A percentile compares a stretch with the other conserved stretches of the same genome.
phyloP scores from a whole-genome alignment of 495 filamentous ascomycete genomes.

The Astrothelium macrocarpum region DNA sequence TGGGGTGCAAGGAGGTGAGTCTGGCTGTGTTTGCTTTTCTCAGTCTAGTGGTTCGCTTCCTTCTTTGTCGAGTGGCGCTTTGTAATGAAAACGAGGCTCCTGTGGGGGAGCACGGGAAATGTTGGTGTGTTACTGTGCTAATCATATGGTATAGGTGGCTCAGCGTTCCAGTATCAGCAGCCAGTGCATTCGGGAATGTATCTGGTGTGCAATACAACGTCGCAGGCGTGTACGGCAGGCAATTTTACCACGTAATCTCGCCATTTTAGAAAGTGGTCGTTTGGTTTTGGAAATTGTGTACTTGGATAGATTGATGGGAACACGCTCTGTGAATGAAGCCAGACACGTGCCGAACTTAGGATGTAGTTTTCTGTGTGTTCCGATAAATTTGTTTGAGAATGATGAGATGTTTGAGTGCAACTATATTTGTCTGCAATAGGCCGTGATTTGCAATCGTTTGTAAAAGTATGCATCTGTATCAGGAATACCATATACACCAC shows the following conservation, averaged over 20 bases:
- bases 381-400: neutral
- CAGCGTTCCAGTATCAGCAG: neutral
- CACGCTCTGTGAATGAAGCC: neutral
- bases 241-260: neutral
- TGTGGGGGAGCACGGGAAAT: neutral
- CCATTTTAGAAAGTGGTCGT: neutral
- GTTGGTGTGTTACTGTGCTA: neutral
- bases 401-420: too few relatives aligned
- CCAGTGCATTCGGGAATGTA: neutral
- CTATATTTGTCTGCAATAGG: too few relatives aligned
- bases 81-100: too few relatives aligned
- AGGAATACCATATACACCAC: neutral
- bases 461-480: neutral
- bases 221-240: neutral
- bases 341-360: neutral
- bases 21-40: neutral
- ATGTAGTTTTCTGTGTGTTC: neutral
- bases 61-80: neutral
- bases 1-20: slow-evolving; percentile 22
- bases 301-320: neutral
- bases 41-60: neutral
- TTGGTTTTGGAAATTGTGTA: neutral
- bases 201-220: neutral
- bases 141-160: neutral
- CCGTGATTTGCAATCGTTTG: too few relatives aligned